Evolutionary conservation across 768 basidiomycete species (phyloP), one percentile per base, ranked within the genome.

Genomic region (Phylloporus sp.): DNA sequence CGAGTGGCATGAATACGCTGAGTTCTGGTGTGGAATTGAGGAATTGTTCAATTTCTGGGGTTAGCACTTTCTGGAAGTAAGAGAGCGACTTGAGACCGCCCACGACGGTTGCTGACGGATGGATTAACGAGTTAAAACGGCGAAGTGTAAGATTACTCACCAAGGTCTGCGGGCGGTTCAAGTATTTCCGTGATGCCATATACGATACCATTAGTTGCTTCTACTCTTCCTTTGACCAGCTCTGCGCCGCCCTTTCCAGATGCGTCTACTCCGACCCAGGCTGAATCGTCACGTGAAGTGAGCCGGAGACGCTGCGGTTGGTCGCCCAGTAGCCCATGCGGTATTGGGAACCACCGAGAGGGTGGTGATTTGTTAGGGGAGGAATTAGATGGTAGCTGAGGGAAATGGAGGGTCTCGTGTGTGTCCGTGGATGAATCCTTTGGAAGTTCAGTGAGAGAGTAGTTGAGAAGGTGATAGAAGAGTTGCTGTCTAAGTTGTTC

Each of bases 391-490:
- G 74, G 71, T 34, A 69, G 70, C 26, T 75, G 78, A n/a, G 91
- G 91, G 63, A 76, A 93, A 61, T 84, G 84, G 6, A 92, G 73
- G 2, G 91, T 92, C 54, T 77, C 55, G 56, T 80, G 76, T 10
- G 75, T 72, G 36, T 71, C 59, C 6, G 52, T 65, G 10, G 73
- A 65, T 20, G 71, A 59, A 10, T 73, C 62, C 27, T 78, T 69
- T 26, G 81, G 74, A 15, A 75, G 52, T 23, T 67, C 59, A 18
- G 76, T 60, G 27, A 97, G 65, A 6, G 88, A 81, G 66, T 83
- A 83, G 69, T 98, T 97, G 58, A 98, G 76, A 40, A 97, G 71
- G 69, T 98, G 97, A 67, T 98, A 98, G 62, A 97, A 85, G 47
- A 99, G 78, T 62, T 95, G 87, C 62, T 97, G 94, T 47, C 95